phyloP scores from a whole-genome alignment of 768 basidiomycete species.

The Pisolithus tinctorius region DNA sequence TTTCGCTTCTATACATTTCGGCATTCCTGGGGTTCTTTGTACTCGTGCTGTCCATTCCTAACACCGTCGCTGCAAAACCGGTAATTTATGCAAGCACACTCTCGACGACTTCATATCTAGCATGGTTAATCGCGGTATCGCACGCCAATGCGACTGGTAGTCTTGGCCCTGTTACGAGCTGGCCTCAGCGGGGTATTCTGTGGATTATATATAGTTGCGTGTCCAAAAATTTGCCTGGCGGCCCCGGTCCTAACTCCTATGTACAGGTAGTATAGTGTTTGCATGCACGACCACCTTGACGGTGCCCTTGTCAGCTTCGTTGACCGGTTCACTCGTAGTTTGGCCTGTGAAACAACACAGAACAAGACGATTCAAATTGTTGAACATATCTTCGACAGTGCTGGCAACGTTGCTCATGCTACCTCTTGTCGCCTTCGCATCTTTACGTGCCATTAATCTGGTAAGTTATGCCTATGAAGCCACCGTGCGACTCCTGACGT shows the following conservation, averaged over 20 bases:
- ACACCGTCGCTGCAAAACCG: constrained; percentile 48
- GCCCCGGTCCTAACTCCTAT: neutral
- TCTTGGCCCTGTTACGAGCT: constrained; percentile 29
- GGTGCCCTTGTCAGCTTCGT: constrained; percentile 56
- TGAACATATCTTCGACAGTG: constrained; percentile 45
- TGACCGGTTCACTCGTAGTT: constrained; percentile 33
- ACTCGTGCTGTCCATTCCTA: constrained; percentile 47
- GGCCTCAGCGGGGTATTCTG: constrained; percentile 39
- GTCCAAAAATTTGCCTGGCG: neutral
- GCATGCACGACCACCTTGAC: constrained; percentile 61
- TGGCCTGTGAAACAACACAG: constrained; percentile 35
- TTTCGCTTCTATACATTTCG: constrained; percentile 36
- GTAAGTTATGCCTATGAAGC: constrained; percentile 29
- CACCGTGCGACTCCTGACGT: constrained; percentile 10
- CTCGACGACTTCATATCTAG: constrained; percentile 55
- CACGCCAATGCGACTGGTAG: constrained; percentile 46
- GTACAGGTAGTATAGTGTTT: constrained; percentile 51
- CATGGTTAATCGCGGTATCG: constrained; percentile 51
- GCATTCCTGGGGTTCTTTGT: constrained; percentile 36
- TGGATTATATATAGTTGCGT: constrained; percentile 64
- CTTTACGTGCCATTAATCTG: constrained; percentile 32
- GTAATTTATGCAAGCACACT: constrained; percentile 50
- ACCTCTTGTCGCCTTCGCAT: constrained; percentile 50
- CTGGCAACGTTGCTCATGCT: constrained; percentile 46
- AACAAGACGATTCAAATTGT: constrained; percentile 49